phyloP scores from a whole-genome alignment of 805 yeast species.

The Pichia nakasei region DNA sequence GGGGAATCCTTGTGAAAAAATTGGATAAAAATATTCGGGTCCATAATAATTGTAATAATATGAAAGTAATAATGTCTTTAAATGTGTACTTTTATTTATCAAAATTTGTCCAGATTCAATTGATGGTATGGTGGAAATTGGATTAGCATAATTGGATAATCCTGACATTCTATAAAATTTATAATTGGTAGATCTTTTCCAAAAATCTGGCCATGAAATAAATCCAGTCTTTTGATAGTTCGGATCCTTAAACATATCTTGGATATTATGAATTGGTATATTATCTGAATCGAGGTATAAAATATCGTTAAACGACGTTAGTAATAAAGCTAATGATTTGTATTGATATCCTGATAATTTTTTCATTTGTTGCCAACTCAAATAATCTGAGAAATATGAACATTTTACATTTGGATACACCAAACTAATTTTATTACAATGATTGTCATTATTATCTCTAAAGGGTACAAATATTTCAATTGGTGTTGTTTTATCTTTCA shows the following conservation, averaged over 20 bases:
- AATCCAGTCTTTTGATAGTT: constrained; percentile 45
- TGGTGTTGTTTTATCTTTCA: constrained; percentile 27
- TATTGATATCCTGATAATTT: constrained; percentile 16
- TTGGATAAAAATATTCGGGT: constrained; percentile 56
- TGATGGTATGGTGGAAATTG: constrained; percentile 40
- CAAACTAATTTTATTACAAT: constrained; percentile 35
- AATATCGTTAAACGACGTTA: constrained; percentile 35
- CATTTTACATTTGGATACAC: constrained; percentile 32
- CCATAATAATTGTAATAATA: constrained; percentile 61
- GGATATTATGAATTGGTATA: constrained; percentile 30
- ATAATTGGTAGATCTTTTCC: constrained; percentile 60
- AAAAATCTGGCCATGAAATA: constrained; percentile 63
- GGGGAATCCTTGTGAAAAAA: constrained; percentile 62
- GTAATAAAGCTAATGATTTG: constrained; percentile 26
- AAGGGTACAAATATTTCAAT: constrained; percentile 42
- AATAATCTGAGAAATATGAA: constrained; percentile 31
- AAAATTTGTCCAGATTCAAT: constrained; percentile 66
- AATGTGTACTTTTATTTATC: constrained; percentile 50
- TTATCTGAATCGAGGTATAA: constrained; percentile 37
- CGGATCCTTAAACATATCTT: constrained; percentile 23
- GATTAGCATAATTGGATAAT: constrained; percentile 26
- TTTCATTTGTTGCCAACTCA: constrained; percentile 19
- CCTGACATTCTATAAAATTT: constrained; percentile 41
- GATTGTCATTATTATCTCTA: constrained; percentile 34
- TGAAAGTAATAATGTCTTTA: constrained; percentile 48